Base-by-base conservation (phyloP, 345 rosid genomes). In the Gossypium ekmanianum region DNA sequence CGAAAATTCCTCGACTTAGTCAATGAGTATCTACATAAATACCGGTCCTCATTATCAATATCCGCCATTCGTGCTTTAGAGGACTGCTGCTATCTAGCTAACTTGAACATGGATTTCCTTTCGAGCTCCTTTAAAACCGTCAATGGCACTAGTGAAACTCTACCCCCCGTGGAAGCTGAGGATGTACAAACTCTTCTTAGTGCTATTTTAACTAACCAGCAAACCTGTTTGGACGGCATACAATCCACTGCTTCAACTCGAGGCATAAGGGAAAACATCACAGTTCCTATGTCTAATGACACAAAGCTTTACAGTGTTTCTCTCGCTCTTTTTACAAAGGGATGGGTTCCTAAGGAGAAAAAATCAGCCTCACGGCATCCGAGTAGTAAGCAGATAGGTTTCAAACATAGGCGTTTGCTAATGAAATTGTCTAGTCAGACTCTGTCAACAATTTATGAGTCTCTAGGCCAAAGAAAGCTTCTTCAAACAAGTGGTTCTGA, bases 291-390 rank as follows among this genome's bases (percentile, higher is more conserved):
- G 1, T 77, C 86, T 0, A 89, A 85, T 64, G 97, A 94, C 74
- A 86, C 94, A 6, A 92, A 94, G 74, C 92, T 94, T 17, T 88
- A 80, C 58, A 88, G 94, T 47, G 90, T 90, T 43, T 88, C 95
- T 10, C 82, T 94, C 2, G 95, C 98, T 11, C 74, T 94, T 24
- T 86, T 92, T 71, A 83, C 90, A 5, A 85, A 85, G 80, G 93
- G 88, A 12, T 95, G 97, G 96, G 89, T 87, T 59, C 96, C 97
- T 2, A 86, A 81, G 79, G 79, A 48, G 55, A 85, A 79, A 75
- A 84, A 76, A 76, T 69, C 39, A 29, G 11, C 39, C 39, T 39
- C 74, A 61, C 65, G 84, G 86, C n/a, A 71, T 75, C 85, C 82
- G 2, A 54, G 75, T 9, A 63, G 77, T n/a, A 84, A 80, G 44